These are phyloP conservation scores for Esteya vermicola DNA, from an alignment of 2,329 filamentous ascomycete genomes.

Conservation along the genomic window DNA sequence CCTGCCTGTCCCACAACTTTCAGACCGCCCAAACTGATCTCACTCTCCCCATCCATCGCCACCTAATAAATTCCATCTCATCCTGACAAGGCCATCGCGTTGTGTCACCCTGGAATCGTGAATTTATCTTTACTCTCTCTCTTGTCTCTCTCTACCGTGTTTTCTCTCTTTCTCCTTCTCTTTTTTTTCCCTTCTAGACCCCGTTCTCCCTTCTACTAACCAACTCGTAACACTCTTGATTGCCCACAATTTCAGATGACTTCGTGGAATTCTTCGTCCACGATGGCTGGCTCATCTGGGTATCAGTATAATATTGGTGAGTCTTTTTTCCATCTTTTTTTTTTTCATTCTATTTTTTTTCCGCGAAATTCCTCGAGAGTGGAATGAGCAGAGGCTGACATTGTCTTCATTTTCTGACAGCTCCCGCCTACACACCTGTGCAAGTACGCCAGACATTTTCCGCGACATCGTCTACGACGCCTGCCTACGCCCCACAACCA, in stretches of 20 bases:
- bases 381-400: no score
- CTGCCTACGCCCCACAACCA: conserved; percentile 16
- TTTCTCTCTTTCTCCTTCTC: neutral
- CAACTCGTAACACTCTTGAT: neutral
- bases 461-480: neutral
- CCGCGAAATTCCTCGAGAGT: neutral
- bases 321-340: neutral
- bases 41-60: neutral
- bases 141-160: neutral
- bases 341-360: no score
- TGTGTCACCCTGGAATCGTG: no score
- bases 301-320: conserved; percentile 8
- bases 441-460: conserved; percentile 25
- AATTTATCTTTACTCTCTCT: no score
- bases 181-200: neutral
- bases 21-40: neutral
- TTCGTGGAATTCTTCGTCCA: conserved; percentile 6
- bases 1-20: neutral
- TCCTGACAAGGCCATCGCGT: no score
- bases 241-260: conserved; percentile 6
- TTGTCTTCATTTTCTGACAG: conserved; percentile 11
- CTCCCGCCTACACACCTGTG: conserved; percentile 27
- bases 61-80: no score
- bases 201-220: conserved; percentile 1
- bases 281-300: conserved; percentile 5